Conservation (phyloP, 2,329 filamentous ascomycete species). For the Diatrype stigma region DNA sequence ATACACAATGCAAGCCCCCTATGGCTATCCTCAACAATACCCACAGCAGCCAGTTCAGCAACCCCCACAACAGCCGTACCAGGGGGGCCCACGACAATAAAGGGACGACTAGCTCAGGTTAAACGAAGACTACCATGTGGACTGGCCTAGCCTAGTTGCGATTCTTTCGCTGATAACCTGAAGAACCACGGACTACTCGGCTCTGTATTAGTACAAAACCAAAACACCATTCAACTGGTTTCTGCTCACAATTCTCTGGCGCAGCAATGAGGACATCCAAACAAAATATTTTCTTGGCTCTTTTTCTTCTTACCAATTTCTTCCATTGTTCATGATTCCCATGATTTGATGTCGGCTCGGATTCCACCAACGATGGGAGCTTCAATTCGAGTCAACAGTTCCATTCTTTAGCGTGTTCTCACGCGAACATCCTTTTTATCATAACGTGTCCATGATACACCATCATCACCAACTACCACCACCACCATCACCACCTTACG, state of each 20-base stretch:
- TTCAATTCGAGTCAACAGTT: not conserved
- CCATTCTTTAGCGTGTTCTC: not conserved
- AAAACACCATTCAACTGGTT: not conserved
- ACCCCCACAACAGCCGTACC: conserved; percentile 33
- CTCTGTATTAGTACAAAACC: not conserved
- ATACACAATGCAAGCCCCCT: conserved; percentile 26
- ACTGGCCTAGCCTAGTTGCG: not conserved
- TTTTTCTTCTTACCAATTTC: not conserved
- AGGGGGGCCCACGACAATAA: conserved; percentile 39
- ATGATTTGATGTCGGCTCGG: not conserved
- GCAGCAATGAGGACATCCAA: not conserved
- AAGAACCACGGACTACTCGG: not conserved
- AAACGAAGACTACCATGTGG: not conserved
- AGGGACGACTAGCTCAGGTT: not conserved
- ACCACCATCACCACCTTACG: not conserved
- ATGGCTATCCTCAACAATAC: conserved; percentile 43
- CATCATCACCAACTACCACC: too few relatives aligned
- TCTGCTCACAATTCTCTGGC: not conserved
- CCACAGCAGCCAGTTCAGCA: conserved; percentile 34
- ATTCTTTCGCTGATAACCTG: not conserved
- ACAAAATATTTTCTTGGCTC: not conserved
- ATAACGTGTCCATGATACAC: not conserved
- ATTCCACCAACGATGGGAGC: not conserved
- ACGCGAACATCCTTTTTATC: not conserved
- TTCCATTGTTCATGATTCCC: not conserved